Base-by-base conservation (phyloP, 2,329 filamentous ascomycete species). In the Calonectria ilicicola region DNA sequence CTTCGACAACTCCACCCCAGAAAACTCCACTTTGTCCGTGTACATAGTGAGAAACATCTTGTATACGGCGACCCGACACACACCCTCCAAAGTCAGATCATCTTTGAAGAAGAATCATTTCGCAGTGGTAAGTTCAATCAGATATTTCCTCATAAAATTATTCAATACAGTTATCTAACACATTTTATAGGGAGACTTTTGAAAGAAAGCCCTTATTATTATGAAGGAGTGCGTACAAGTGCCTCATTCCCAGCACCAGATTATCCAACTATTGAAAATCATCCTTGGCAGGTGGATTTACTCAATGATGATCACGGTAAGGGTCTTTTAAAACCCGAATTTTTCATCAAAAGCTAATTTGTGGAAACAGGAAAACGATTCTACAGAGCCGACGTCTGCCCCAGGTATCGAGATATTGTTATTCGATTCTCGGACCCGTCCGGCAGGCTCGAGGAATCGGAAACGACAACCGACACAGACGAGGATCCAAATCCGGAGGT, bases 281-380 rank as follows among this genome's bases (percentile, higher is more conserved):
- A 63, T 7, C 58, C 58, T 29, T 63, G 58, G 58, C 58, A 63
- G n/a, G 29, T 63, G 23, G 58, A 63, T 21, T 27, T 63, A 26
- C 27, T 63, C 8, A 46, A 44, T 21, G 58, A 63, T 21, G 58
- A 63, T 19, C 12, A 46, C 26, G 58, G 58, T 63, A 46, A 10
- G 35, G 17, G 12, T 14, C 27, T n/a, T 19, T 5, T 4, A 3
- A 19, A 5, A 32, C 4, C 1, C 15, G 15, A 19, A 3, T 46
- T n/a, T 46, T 8, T 10, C 7, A 15, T 10, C n/a, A 46, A 32
- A 21, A 21, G 7, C 58, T 63, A 46, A 63, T 15, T 7, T 6
- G 19, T 2, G 5, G 8, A 21, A 8, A 14, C 19, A 63, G 58
- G 58, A 19, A 63, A 63, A 5, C 27, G 14, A 21, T 63, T 63